These are phyloP conservation scores for Kodamaea plutei DNA, from an alignment of 1,139 yeast species.

Conservation along the genomic window DNA sequence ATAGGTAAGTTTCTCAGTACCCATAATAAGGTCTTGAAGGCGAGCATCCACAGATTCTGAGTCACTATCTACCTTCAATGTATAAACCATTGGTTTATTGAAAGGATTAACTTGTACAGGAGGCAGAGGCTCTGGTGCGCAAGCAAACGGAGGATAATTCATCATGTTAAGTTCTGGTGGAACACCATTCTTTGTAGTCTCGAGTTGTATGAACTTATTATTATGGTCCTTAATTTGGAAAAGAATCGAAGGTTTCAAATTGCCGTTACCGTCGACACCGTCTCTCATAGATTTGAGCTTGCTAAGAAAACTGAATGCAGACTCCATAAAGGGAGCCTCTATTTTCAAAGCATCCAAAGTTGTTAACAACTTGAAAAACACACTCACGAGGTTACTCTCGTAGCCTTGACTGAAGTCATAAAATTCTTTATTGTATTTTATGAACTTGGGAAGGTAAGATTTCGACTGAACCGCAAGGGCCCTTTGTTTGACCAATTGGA, in stretches of 20 bases:
- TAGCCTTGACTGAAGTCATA: slow-evolving; percentile 20
- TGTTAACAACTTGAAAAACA: slow-evolving; percentile 11
- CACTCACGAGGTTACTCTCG: slow-evolving; percentile 10
- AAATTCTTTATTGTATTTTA: slow-evolving; percentile 13
- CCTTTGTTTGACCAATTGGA: slow-evolving; percentile 1
- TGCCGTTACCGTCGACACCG: slow-evolving; percentile 9
- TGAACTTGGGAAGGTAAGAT: slow-evolving; percentile 11
- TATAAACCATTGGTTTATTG: too few species aligned
- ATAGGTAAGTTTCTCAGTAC: slow-evolving; percentile 20
- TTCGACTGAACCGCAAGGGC: slow-evolving; percentile 1
- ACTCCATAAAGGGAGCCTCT: slow-evolving; percentile 14
- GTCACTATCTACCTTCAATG: too few species aligned
- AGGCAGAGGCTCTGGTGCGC: slow-evolving; percentile 18
- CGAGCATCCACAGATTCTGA: slow-evolving; percentile 13
- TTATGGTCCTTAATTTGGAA: slow-evolving; percentile 12
- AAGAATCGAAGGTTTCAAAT: slow-evolving; percentile 9
- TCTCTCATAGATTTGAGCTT: slow-evolving; percentile 14
- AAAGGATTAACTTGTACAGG: slow-evolving; percentile 12
- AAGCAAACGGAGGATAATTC: slow-evolving; percentile 25
- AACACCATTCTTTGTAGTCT: slow-evolving; percentile 16
- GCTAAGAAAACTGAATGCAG: slow-evolving; percentile 12
- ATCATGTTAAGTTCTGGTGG: slow-evolving; percentile 23
- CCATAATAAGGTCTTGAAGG: slow-evolving; percentile 18
- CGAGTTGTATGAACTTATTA: slow-evolving; percentile 9
- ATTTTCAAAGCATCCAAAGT: slow-evolving; percentile 9